Evolutionary conservation across 2,329 filamentous ascomycete species (phyloP).

Genomic region (Penicillium oxalicum): DNA sequence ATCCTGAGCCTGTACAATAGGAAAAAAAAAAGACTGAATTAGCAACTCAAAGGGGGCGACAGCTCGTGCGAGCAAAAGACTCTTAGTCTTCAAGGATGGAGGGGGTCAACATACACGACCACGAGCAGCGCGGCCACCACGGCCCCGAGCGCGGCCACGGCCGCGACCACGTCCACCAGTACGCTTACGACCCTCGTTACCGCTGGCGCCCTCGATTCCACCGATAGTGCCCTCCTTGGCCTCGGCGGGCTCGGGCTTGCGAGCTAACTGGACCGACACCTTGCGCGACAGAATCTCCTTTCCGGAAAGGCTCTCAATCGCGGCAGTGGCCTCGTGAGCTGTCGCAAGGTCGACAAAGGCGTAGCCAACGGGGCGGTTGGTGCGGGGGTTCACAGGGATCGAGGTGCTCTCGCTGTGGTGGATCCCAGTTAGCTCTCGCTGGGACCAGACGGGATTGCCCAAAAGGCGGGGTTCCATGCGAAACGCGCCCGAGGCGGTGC

Average conservation of each 20-base stretch:
- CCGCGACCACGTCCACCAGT: conserved; percentile 58
- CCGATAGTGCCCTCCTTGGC: conserved; percentile 71
- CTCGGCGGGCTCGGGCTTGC: conserved; percentile 83
- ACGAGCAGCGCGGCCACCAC: conserved; percentile 63
- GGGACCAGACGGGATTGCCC: background rate
- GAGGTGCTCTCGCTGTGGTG: conserved; percentile 83
- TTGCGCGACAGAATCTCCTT: conserved; percentile 98
- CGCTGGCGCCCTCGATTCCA: conserved; percentile 65
- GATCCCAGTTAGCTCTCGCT: conserved; percentile 24
- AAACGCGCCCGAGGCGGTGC: background rate
- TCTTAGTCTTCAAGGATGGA: background rate
- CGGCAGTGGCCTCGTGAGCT: conserved; percentile 87
- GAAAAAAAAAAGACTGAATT: background rate
- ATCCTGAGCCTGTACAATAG: conserved; percentile 16
- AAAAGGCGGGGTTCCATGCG: background rate
- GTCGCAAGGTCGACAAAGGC: conserved; percentile 98
- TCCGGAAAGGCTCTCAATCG: conserved; percentile 90
- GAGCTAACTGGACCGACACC: conserved; percentile 96
- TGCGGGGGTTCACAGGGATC: conserved; percentile 98
- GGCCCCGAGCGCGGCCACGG: conserved; percentile 59
- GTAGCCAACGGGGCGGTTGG: conserved; percentile 95
- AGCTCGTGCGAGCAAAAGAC: background rate
- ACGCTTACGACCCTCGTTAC: conserved; percentile 58
- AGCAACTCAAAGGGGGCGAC: background rate
- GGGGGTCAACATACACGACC: conserved; percentile 49